Evolutionary conservation across 768 basidiomycete species (phyloP), one percentile per base, ranked within the genome.

Genomic region (Russula vinacea): DNA sequence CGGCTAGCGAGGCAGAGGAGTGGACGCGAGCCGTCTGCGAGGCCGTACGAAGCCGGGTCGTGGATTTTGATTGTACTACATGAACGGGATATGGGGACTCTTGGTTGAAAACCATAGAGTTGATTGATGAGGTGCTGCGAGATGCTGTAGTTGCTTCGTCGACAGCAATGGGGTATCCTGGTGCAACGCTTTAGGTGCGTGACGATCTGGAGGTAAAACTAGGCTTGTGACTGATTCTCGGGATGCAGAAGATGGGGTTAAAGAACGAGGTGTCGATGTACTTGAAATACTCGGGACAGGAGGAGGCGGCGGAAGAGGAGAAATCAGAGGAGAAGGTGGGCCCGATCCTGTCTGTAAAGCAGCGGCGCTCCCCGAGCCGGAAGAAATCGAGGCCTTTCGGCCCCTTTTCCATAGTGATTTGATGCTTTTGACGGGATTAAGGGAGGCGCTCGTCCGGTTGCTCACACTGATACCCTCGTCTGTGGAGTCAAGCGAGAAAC

Each of bases 391-490:
- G 3, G 62, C 81, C 67, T 81, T 83, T 59, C 80, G 84, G 69
- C 86, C 89, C 80, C 82, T 89, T 69, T 88, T 83, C 90, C 91
- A 93, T 24, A 93, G 72, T 65, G 83, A 87, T 74, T 83, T 87
- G 70, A 92, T 82, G 63, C 81, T 81, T 74, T 85, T 90, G 57
- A 90, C 87, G 33, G 84, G 84, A 77, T 89, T 87, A 49, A 92
- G 74, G 0, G 87, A 84, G 37, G 83, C 72, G 29, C 79, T 76
- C 59, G 78, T 40, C 17, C 56, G 60, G 22, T 63, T 66, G 32
- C 40, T 56, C 69, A 74, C n/a, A n/a, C n/a, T n/a, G n/a, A n/a
- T 82, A 33, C 42, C 69, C 13, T 73, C 73, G n/a, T 78, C 78
- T 4, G 81, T 72, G 0, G 91, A 92, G 71, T 92, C 91, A 24